Evolutionary conservation across 257 asterid genomes (phyloP).

Genomic region (Fraxinus quadrangulata): DNA sequence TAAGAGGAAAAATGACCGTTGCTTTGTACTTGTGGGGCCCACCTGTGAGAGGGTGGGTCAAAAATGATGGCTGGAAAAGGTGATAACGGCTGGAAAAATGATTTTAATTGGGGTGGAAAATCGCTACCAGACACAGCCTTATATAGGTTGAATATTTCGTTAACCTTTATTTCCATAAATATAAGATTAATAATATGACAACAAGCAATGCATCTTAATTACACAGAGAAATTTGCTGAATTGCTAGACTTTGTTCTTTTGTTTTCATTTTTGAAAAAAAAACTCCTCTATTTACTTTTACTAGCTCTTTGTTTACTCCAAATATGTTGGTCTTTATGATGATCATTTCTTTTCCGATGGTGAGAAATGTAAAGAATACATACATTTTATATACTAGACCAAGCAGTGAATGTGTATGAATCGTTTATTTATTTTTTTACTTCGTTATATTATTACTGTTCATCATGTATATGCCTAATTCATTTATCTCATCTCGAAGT

Average conservation of each 20-base stretch:
- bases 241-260: neutral
- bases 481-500: neutral
- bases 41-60: no score
- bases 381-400: neutral
- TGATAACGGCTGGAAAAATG: no score
- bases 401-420: neutral
- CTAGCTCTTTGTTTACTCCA: neutral
- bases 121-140: no score
- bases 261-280: neutral
- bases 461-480: neutral
- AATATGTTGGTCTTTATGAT: slow-evolving; percentile 2
- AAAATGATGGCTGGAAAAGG: no score
- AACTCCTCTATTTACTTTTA: neutral
- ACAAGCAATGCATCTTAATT: neutral
- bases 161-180: neutral
- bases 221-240: neutral
- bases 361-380: neutral
- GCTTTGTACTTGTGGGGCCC: no score
- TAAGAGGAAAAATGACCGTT: no score
- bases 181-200: neutral
- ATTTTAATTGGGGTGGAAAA: no score
- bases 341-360: neutral
- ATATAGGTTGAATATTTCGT: neutral
- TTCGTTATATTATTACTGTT: neutral
- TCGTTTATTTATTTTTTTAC: neutral